Percentiles rank a stretch among this genome's conserved stretches.
phyloP scores from a whole-genome alignment of 768 basidiomycete species.

The Phylloporus arenicola region DNA sequence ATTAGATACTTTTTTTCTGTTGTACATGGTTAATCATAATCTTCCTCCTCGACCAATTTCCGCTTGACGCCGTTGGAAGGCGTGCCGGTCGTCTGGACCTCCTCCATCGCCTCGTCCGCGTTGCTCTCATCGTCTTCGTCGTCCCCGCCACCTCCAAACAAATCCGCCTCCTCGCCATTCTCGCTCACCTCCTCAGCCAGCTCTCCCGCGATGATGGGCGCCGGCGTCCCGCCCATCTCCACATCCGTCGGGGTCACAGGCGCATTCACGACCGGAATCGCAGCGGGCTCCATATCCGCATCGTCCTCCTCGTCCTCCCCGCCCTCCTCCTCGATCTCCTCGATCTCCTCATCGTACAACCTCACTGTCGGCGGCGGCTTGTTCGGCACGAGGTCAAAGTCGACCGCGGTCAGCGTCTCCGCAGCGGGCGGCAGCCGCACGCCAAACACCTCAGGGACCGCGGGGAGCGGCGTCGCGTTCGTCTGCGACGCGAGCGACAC shows the following conservation, averaged over 20 bases:
- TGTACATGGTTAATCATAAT: slow-evolving; percentile 56
- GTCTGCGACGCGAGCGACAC: slow-evolving; percentile 79
- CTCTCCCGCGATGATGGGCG: slow-evolving; percentile 30
- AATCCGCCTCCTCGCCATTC: slow-evolving; percentile 65
- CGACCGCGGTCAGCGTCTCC: slow-evolving; percentile 74
- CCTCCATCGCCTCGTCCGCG: slow-evolving; percentile 69
- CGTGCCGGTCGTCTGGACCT: slow-evolving; percentile 51
- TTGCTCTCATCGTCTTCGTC: slow-evolving; percentile 62
- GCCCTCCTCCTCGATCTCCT: slow-evolving; percentile 57
- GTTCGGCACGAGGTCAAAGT: slow-evolving; percentile 85
- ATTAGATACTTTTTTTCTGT: not conserved
- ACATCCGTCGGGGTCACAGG: slow-evolving; percentile 57
- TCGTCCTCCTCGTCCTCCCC: slow-evolving; percentile 56
- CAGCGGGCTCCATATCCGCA: slow-evolving; percentile 65
- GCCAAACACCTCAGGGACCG: slow-evolving; percentile 86
- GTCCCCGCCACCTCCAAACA: slow-evolving; percentile 67
- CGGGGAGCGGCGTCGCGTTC: slow-evolving; percentile 72
- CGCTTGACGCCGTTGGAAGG: slow-evolving; percentile 67
- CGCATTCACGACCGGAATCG: slow-evolving; percentile 37
- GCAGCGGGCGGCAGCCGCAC: slow-evolving; percentile 64
- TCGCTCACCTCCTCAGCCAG: slow-evolving; percentile 63
- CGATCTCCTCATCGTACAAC: slow-evolving; percentile 74
- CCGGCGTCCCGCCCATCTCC: slow-evolving; percentile 41
- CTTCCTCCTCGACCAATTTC: slow-evolving; percentile 81
- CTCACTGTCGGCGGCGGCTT: slow-evolving; percentile 74